These are phyloP conservation scores for Vanderwaltozyma polyspora DNA, from an alignment of 805 yeast genomes.

Conservation along the genomic window DNA sequence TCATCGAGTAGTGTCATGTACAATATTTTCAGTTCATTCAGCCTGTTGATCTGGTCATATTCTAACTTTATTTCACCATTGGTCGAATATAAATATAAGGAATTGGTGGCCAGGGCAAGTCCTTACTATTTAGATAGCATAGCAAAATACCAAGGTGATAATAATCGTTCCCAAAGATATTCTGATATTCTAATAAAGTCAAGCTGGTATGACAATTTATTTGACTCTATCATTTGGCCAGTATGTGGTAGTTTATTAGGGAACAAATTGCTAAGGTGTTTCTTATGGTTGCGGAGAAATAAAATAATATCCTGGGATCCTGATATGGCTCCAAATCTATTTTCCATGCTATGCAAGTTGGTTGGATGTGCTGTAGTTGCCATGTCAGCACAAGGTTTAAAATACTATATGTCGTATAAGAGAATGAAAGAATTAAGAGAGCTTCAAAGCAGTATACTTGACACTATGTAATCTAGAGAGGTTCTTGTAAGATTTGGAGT, in stretches of 20 bases:
- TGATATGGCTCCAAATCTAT: slow-evolving; percentile 12
- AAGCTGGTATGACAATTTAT: slow-evolving; percentile 10
- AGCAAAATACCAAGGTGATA: background rate
- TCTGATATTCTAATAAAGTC: slow-evolving; percentile 8
- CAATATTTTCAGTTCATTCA: slow-evolving; percentile 3
- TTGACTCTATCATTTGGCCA: slow-evolving; percentile 16
- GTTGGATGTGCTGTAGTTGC: slow-evolving; percentile 17
- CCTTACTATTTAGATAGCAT: slow-evolving; percentile 5
- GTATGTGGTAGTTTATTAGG: slow-evolving; percentile 10
- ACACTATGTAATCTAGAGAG: background rate
- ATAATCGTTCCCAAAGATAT: slow-evolving; percentile 4
- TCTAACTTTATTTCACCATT: slow-evolving; percentile 5
- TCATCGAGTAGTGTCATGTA: slow-evolving; percentile 1
- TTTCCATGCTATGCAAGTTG: slow-evolving; percentile 16
- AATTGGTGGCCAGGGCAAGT: slow-evolving; percentile 5
- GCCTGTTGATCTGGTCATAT: slow-evolving; percentile 4
- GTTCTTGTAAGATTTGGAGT: no score
- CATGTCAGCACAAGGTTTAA: slow-evolving; percentile 8
- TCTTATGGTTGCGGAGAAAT: slow-evolving; percentile 5
- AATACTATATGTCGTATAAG: slow-evolving; percentile 9
- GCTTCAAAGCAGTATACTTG: background rate
- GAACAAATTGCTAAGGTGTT: slow-evolving; percentile 4
- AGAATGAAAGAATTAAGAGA: slow-evolving; percentile 14
- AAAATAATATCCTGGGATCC: slow-evolving; percentile 4
- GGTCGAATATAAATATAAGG: slow-evolving; percentile 5